phyloP scores from a whole-genome alignment of 2,329 filamentous ascomycete species.

The Aaosphaeria pasadenensis region DNA sequence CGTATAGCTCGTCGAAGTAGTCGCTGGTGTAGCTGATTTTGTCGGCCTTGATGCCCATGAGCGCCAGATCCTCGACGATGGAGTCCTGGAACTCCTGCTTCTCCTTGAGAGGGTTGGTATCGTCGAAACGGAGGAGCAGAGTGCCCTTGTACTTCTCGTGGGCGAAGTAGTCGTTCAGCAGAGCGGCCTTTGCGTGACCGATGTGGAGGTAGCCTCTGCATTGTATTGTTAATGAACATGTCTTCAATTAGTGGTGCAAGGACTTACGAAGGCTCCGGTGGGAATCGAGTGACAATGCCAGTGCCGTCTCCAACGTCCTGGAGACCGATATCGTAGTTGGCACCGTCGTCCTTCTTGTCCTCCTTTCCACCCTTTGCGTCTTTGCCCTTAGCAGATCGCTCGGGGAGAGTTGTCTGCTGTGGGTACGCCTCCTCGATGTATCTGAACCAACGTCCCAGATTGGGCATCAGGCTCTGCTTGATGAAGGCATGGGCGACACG shows the following conservation, averaged over 20 bases:
- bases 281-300: constrained; percentile 83
- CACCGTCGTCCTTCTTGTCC: constrained; percentile 68
- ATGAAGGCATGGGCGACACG: constrained; percentile 79
- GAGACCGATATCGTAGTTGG: constrained; percentile 84
- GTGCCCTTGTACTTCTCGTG: constrained; percentile 91
- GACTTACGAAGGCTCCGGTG: constrained; percentile 83
- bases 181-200: constrained; percentile 88
- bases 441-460: constrained; percentile 81
- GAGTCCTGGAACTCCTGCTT: constrained; percentile 94
- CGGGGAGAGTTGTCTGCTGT: constrained; percentile 71
- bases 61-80: constrained; percentile 84
- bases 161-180: constrained; percentile 95
- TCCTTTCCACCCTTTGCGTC: constrained; percentile 68
- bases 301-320: constrained; percentile 73
- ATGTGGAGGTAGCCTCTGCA: constrained; percentile 80
- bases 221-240: background rate
- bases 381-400: constrained; percentile 40
- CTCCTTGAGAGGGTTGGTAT: constrained; percentile 96
- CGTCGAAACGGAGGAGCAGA: constrained; percentile 88
- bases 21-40: constrained; percentile 86
- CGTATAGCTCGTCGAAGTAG: constrained; percentile 90
- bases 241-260: background rate
- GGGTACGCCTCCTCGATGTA: constrained; percentile 80
- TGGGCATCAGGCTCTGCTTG: constrained; percentile 72
- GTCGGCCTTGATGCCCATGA: constrained; percentile 91